Conservation (phyloP, 805 yeast species). For the Metschnikowia peoriensis region DNA sequence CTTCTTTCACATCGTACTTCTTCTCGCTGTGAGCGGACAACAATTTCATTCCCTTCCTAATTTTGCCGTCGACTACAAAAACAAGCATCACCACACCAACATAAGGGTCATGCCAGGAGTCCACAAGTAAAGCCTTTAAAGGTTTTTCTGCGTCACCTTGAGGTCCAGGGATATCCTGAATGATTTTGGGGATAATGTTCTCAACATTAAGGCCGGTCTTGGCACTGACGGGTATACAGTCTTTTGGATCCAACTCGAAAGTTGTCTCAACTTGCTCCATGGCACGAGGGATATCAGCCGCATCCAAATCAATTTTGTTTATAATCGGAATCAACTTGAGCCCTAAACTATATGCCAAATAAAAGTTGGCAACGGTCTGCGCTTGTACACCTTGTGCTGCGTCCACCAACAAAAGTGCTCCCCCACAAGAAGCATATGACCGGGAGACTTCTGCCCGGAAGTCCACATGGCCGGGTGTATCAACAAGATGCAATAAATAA, state of each 20-base stretch:
- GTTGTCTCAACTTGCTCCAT: slow-evolving; percentile 81
- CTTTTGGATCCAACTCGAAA: slow-evolving; percentile 74
- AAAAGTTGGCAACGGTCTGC: slow-evolving; percentile 97
- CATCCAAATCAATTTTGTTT: slow-evolving; percentile 86
- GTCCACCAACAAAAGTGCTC: slow-evolving; percentile 86
- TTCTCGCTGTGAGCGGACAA: slow-evolving; percentile 73
- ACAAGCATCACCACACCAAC: slow-evolving; percentile 87
- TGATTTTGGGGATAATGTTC: slow-evolving; percentile 73
- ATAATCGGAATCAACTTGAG: slow-evolving; percentile 83
- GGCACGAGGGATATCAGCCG: slow-evolving; percentile 78
- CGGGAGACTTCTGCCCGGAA: slow-evolving; percentile 91
- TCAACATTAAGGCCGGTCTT: slow-evolving; percentile 85
- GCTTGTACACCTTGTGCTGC: slow-evolving; percentile 98
- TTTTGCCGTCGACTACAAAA: slow-evolving; percentile 77
- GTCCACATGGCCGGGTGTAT: slow-evolving; percentile 98
- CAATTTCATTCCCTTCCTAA: slow-evolving; percentile 72
- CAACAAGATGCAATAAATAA: slow-evolving; percentile 85
- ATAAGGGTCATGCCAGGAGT: slow-evolving; percentile 95
- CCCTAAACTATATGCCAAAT: slow-evolving; percentile 82
- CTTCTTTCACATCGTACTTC: slow-evolving; percentile 84
- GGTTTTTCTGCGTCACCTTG: slow-evolving; percentile 53
- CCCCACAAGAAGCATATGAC: slow-evolving; percentile 95
- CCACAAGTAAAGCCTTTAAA: slow-evolving; percentile 78
- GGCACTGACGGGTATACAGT: slow-evolving; percentile 84
- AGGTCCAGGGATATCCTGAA: slow-evolving; percentile 81